phyloP scores from a whole-genome alignment of 805 yeast species.

The Tetrapisispora iriomotensis region DNA sequence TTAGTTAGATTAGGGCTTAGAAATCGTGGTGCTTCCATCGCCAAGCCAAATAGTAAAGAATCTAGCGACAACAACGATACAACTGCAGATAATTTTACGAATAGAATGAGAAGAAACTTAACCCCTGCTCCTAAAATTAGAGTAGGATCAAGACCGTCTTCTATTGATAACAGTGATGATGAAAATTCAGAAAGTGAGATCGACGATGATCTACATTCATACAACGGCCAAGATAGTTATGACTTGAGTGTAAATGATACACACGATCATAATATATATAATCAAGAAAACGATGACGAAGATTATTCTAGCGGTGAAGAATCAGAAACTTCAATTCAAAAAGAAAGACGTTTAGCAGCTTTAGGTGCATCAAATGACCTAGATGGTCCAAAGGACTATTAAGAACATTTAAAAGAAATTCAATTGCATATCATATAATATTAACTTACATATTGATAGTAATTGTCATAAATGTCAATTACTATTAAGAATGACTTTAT shows the following conservation, averaged over 20 bases:
- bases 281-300: conserved; percentile 16
- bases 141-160: background rate
- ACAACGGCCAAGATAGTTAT: background rate
- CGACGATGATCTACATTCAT: conserved; percentile 9
- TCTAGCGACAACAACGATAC: too few species aligned
- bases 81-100: background rate
- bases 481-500: too few species aligned
- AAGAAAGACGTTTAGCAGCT: conserved; percentile 51
- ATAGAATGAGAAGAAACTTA: conserved; percentile 2
- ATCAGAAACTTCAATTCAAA: conserved; percentile 56
- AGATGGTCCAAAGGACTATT: too few species aligned
- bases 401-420: too few species aligned
- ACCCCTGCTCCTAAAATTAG: conserved; percentile 8
- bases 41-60: conserved; percentile 7
- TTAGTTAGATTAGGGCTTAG: conserved; percentile 45
- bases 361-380: too few species aligned
- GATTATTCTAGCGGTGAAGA: conserved; percentile 7
- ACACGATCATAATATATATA: conserved; percentile 4
- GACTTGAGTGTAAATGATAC: background rate
- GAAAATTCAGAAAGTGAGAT: conserved; percentile 10
- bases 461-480: too few species aligned
- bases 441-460: too few species aligned
- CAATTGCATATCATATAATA: too few species aligned
- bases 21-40: background rate
- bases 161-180: background rate